A percentile compares a stretch with the other conserved stretches of the same genome.
Conservation (phyloP, 2,329 filamentous ascomycete species). For the Botrytis galanthina region DNA sequence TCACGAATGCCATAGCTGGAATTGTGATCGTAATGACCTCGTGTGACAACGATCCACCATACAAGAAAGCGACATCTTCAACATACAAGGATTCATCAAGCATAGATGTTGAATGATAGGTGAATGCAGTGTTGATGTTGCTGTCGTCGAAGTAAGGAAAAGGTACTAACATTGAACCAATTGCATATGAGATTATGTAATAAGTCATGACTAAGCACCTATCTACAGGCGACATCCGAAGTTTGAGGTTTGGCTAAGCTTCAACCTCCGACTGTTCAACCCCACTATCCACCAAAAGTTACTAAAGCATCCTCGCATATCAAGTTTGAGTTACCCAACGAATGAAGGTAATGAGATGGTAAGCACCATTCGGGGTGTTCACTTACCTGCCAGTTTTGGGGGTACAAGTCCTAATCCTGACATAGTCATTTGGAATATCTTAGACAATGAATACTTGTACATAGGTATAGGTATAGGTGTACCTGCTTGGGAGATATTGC, state of each 20-base stretch:
- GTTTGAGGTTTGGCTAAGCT: constrained; percentile 8
- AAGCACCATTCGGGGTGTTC: neutral
- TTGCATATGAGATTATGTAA: neutral
- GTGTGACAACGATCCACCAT: too few species aligned
- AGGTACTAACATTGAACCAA: too few species aligned
- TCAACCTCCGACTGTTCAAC: neutral
- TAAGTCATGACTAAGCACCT: neutral
- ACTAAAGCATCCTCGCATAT: constrained; percentile 17
- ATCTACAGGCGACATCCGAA: constrained; percentile 5
- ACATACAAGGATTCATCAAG: neutral
- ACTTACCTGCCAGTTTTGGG: neutral
- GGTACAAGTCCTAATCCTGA: neutral
- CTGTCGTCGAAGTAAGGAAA: neutral
- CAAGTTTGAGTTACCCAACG: constrained; percentile 23
- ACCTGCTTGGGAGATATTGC: neutral
- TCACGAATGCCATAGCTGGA: neutral
- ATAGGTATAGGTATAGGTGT: neutral
- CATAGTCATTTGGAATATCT: neutral
- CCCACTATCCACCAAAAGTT: constrained; percentile 11
- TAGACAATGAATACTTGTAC: neutral
- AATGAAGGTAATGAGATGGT: constrained; percentile 25
- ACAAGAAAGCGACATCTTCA: neutral
- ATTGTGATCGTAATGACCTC: neutral
- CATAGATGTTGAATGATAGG: neutral
- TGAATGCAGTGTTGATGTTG: neutral